Evolutionary conservation across 495 filamentous ascomycete species (phyloP), one percentile per base, ranked within the genome.

Genomic region (Daldinia concentrica): DNA sequence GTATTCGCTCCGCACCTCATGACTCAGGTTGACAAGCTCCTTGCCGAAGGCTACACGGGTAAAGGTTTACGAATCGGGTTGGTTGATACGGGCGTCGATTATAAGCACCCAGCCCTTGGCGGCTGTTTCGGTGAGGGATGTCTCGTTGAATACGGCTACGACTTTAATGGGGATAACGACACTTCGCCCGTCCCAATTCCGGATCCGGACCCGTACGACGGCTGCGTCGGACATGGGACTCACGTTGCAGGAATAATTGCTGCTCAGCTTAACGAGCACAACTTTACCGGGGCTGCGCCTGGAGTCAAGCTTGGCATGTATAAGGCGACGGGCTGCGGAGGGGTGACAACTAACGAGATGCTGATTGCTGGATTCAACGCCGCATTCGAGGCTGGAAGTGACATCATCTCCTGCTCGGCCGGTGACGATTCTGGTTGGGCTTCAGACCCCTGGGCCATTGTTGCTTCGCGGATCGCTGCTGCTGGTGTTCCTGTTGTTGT

Each of bases 221-320:
- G 15, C 39, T 41, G 39, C 39, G 39, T 41, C 15, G 39, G 39
- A 1, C 39, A 41, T 17, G 39, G 39, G 15, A 41, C 39, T 41
- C 39, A 41, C 15, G 39, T 41, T 17, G 39, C 39, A 6, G 39
- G 39, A 41, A 41, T 41, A 9, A 41, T 41, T 8, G 81, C 81
- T 19, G 82, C 77, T 8, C 75, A 81, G 50, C 58, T 58, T 9
- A 73, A 68, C 26, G 66, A 75, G 41, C 56, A 74, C 19, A 66
- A 75, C 26, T 82, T 83, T 63, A 77, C 81, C n/a, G 80, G 81
- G 24, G 82, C 81, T 24, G 82, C 81, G 7, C 82, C 82, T 0
- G 81, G 78, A 50, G 80, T 79, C 17, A 83, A 74, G 24, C 65
- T 83, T 7, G 79, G 80, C 45, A 76, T 77, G 32, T 83, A 83